Conservation (phyloP, 169 alveolate genomes). For the Hepatocystis sp. region DNA sequence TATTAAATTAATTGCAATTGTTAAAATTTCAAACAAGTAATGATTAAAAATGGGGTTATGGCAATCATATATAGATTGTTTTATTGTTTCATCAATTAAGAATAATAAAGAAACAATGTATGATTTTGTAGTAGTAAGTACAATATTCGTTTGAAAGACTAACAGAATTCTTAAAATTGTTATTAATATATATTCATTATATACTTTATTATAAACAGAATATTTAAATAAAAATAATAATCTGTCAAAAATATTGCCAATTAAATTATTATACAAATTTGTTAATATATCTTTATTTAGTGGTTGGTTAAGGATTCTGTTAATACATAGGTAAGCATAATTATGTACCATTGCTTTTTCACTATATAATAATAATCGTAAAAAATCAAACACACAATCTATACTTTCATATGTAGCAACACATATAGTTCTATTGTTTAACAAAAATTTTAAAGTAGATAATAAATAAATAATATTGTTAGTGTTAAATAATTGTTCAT, state of each 20-base stretch:
- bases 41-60: constrained; percentile 89
- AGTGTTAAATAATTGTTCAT: constrained; percentile 37
- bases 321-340: constrained; percentile 46
- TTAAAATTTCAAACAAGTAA: constrained; percentile 85
- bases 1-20: constrained; percentile 76
- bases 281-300: constrained; percentile 3
- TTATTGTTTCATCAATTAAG: constrained; percentile 61
- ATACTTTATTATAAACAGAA: constrained; percentile 4
- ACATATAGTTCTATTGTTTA: constrained; percentile 34
- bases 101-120: neutral
- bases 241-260: constrained; percentile 3
- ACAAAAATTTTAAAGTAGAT: constrained; percentile 22
- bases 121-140: too few relatives aligned
- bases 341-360: constrained; percentile 39
- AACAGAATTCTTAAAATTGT: constrained; percentile 45
- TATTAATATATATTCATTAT: constrained; percentile 51
- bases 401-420: neutral
- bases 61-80: constrained; percentile 85
- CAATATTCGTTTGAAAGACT: constrained; percentile 3
- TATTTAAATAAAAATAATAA: constrained; percentile 36
- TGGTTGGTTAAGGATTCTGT: constrained; percentile 24
- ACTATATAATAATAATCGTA: constrained; percentile 17
- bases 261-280: neutral
- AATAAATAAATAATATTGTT: constrained; percentile 18
- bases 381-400: constrained; percentile 15